phyloP scores from a whole-genome alignment of 2,329 filamentous ascomycete genomes.

The Colletotrichum godetiae region DNA sequence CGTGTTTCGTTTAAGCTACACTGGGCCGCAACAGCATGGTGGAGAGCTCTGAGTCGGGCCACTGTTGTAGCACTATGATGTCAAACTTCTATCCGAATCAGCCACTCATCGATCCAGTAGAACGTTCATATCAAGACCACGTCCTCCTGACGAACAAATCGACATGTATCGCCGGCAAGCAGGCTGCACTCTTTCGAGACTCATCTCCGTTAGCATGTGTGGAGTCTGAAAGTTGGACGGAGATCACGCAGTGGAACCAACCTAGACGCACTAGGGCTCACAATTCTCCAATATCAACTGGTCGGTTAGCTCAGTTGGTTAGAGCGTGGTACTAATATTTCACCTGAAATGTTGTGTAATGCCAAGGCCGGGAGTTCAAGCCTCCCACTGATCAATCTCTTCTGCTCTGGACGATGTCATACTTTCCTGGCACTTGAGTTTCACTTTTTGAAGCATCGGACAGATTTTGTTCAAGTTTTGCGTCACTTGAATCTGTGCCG shows the following conservation, averaged over 20 bases:
- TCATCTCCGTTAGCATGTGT: background rate
- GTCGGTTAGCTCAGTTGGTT: conserved; percentile 37
- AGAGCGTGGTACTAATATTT: conserved; percentile 37
- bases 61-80: too few relatives aligned
- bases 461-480: background rate
- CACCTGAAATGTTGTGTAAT: conserved; percentile 19
- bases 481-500: background rate
- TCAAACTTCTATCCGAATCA: too few relatives aligned
- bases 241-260: background rate
- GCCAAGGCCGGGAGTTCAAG: conserved; percentile 36
- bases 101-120: too few relatives aligned
- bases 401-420: background rate
- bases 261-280: rapidly evolving
- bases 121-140: too few relatives aligned
- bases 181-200: background rate
- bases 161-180: background rate
- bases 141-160: background rate
- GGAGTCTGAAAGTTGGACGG: background rate
- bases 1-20: too few relatives aligned
- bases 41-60: too few relatives aligned
- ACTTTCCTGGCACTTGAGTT: rapidly evolving
- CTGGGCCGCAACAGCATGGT: too few relatives aligned
- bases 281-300: rapidly evolving
- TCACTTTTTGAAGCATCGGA: background rate
- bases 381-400: conserved; percentile 30